Base-by-base conservation (phyloP, 495 filamentous ascomycete species). In the Pyrenopolyporus hunteri region DNA sequence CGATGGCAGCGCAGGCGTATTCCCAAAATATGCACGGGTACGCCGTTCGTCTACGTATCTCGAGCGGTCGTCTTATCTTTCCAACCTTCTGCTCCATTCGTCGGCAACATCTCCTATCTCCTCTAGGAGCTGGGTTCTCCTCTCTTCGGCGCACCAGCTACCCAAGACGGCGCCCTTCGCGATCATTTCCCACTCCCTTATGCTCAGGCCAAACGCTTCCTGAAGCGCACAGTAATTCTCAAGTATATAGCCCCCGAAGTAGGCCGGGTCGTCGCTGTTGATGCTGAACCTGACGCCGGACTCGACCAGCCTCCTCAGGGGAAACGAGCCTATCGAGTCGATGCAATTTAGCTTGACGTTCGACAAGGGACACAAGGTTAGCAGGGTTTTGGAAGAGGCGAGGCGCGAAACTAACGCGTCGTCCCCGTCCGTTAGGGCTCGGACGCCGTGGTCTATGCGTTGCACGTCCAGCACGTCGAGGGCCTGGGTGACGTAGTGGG, bases 231-330 rank as follows among this genome's bases (percentile, higher is more conserved):
- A 90, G 69, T 89, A 91, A 60, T 90, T 90, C 66, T 89, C 86
- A 55, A 88, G 73, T 49, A 91, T 85, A 70, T 90, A 91, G 0
- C 85, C 87, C 4, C 88, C 88, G 78, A 92, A 92, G 70, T 92
- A 93, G 7, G 87, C 89, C 40, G 89, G 89, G 69, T 92, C 89
- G 68, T 93, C 87, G 66, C 86, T 87, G 60, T 89, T 89, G 52
- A 90, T 83, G 7, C 84, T 85, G 59, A 90, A 89, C 67, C 74
- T 80, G 25, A 90, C 84, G 0, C 86, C 87, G 2, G 75, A 76
- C 67, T 87, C 84, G 40, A 92, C 63, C 61, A 91, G 88, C 40
- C 62, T 75, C 19, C 87, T 75, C 28, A 92, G 79, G 0, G 89
- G 89, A 8, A 89, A 72, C 26, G 89, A 75, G 6, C 70, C 70